Base-by-base conservation (phyloP, 495 filamentous ascomycete genomes). In the Pseudomonodictys pantanalensis region DNA sequence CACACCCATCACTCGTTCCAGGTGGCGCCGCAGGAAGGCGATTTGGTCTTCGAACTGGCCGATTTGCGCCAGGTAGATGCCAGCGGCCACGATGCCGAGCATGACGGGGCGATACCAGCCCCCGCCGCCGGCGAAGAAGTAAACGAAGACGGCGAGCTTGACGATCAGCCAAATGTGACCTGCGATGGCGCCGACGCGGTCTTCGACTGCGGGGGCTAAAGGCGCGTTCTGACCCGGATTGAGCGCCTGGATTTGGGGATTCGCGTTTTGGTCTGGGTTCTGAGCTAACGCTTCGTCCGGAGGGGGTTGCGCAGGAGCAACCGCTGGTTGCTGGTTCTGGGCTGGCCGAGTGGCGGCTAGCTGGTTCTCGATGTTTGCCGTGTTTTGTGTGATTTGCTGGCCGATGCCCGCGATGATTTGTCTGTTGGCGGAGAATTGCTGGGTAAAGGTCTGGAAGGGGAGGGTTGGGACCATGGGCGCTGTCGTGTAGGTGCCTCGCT, bases 161-260 rank as follows among this genome's bases (percentile, higher is more conserved):
- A 90, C 72, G n/a, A 93, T 73, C 17, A 93, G 78, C 90, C 90
- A 95, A 20, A 93, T 67, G 51, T 79, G 72, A n/a, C 66, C 68
- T 0, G 56, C 50, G 7, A 55, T 53, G 11, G 33, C 25, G 24
- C 11, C 59, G 3, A 67, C 1, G 10, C 52, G 59, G 24, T 67
- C 55, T 18, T 63, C 26, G 28, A 56, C 53, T 32, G 33, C 42
- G 24, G 38, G 39, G n/a, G 25, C 29, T 33, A 26, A 44, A 41
- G 44, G 25, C 23, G 48, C 47, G 23, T 60, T 45, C 35, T 58
- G 52, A 30, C 55, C 47, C 43, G 51, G 54, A 18, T 59, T 63
- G n/a, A 58, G 53, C 38, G 23, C 42, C 30, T 43, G 52, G 65
- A 33, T 26, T 52, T 53, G 20, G 38, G 38, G 38, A 18, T 15